Evolutionary conservation across 2,329 filamentous ascomycete species (phyloP).

Genomic region (Xylariaceae sp.): DNA sequence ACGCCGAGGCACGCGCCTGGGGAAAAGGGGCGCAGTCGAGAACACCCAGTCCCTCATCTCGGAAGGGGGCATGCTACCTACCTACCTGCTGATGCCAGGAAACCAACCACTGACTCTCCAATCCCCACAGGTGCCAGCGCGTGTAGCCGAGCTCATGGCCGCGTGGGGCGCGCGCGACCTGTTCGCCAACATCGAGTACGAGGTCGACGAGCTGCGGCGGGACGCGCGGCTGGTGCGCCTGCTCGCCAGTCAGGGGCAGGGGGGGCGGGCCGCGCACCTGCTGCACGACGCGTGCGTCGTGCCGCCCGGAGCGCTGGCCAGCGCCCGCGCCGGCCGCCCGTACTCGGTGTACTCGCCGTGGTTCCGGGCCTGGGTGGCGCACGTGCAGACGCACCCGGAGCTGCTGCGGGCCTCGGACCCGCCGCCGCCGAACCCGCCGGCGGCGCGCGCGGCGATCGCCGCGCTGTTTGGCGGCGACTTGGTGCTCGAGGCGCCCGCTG

Average conservation of each 20-base stretch:
- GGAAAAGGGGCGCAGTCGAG: no score
- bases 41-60: no score
- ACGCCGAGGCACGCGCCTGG: no score
- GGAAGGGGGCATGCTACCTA: no score
- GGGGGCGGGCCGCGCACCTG: constrained; percentile 61
- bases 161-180: constrained; percentile 69
- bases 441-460: constrained; percentile 28
- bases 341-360: constrained; percentile 82
- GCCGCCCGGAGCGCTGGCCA: constrained; percentile 59
- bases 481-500: constrained; percentile 57
- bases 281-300: constrained; percentile 80
- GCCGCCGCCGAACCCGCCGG: constrained; percentile 47
- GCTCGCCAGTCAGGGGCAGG: constrained; percentile 56
- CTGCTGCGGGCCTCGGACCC: constrained; percentile 54
- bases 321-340: constrained; percentile 64
- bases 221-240: constrained; percentile 60
- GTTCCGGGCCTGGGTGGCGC: constrained; percentile 67
- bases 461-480: constrained; percentile 43
- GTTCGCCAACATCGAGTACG: constrained; percentile 82
- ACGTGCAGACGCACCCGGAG: constrained; percentile 62
- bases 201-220: constrained; percentile 79
- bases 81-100: no score
- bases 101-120: no score
- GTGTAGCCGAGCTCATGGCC: constrained; percentile 57
- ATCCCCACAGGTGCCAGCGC: constrained; percentile 51